Percentiles rank a stretch among this genome's conserved stretches.
These are phyloP conservation scores for Acarospora socialis DNA, from an alignment of 2,329 filamentous ascomycete genomes.

Conservation along the genomic window DNA sequence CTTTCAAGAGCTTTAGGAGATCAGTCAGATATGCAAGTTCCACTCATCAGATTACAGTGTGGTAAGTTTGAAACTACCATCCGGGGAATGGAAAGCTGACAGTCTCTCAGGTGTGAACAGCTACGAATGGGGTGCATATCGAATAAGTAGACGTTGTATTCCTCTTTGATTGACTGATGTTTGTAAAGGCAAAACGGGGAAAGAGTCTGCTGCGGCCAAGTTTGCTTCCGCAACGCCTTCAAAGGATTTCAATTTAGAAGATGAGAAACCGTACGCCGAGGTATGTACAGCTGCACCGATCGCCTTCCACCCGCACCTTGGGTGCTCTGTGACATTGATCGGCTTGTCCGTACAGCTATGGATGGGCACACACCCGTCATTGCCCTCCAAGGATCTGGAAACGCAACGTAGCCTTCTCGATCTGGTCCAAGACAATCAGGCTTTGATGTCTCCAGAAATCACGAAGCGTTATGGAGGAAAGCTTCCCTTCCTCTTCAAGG, in stretches of 20 bases:
- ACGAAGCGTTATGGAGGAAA: constrained; percentile 62
- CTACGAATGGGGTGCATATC: constrained; percentile 72
- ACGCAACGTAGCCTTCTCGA: constrained; percentile 80
- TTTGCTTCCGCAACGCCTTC: constrained; percentile 76
- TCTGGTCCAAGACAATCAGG: constrained; percentile 72
- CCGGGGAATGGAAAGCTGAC: not conserved
- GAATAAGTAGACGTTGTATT: constrained; percentile 20
- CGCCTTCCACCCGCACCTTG: not conserved
- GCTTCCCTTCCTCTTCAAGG: constrained; percentile 94
- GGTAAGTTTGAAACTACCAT: constrained; percentile 29
- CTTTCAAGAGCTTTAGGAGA: no score
- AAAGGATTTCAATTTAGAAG: constrained; percentile 59
- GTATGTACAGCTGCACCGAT: constrained; percentile 31
- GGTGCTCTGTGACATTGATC: constrained; percentile 11
- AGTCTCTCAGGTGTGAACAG: constrained; percentile 65
- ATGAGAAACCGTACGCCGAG: constrained; percentile 89
- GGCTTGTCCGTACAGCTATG: constrained; percentile 50
- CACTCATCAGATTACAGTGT: constrained; percentile 60
- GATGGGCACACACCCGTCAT: constrained; percentile 97
- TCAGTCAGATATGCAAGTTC: constrained; percentile 62
- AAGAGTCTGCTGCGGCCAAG: constrained; percentile 72
- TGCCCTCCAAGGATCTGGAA: constrained; percentile 76
- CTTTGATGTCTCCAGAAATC: constrained; percentile 61
- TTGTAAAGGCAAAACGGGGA: constrained; percentile 64
- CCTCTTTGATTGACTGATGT: constrained; percentile 2